These are phyloP conservation scores for Fusarium staphyleae DNA, from an alignment of 2,329 filamentous ascomycete species.

Conservation along the genomic window DNA sequence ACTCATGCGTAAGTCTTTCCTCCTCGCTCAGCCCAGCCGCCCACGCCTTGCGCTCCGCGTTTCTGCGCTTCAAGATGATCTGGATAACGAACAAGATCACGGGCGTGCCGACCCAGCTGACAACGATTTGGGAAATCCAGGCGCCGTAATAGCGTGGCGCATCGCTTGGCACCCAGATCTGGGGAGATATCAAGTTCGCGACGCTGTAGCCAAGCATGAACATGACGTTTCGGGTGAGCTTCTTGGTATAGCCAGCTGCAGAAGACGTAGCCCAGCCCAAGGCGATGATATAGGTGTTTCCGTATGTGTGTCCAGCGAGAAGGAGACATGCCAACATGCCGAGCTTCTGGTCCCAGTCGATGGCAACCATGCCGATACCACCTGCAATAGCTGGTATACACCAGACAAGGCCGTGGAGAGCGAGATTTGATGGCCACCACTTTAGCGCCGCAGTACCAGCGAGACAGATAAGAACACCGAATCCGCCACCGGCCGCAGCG, in stretches of 20 bases:
- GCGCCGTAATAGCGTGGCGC: slow-evolving; percentile 40
- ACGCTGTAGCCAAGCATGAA: slow-evolving; percentile 49
- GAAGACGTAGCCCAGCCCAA: slow-evolving; percentile 48
- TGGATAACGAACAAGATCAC: slow-evolving; percentile 45
- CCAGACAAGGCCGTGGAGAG: slow-evolving; percentile 42
- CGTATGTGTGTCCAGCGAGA: slow-evolving; percentile 47
- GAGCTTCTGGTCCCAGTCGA: slow-evolving; percentile 37
- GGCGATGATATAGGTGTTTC: slow-evolving; percentile 39
- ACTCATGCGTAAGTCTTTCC: slow-evolving; percentile 37
- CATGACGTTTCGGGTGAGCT: slow-evolving; percentile 51
- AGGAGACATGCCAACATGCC: slow-evolving; percentile 38
- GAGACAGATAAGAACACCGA: slow-evolving; percentile 45
- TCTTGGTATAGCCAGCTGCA: slow-evolving; percentile 51
- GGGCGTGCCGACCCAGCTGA: slow-evolving; percentile 48
- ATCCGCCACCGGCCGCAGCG: slow-evolving; percentile 47
- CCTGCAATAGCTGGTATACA: slow-evolving; percentile 39
- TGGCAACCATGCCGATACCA: slow-evolving; percentile 42
- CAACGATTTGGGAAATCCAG: slow-evolving; percentile 37
- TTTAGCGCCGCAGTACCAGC: slow-evolving; percentile 43
- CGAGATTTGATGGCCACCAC: slow-evolving; percentile 43
- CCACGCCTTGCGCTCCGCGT: slow-evolving; percentile 39
- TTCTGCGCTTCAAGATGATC: slow-evolving; percentile 43
- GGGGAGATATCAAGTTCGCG: slow-evolving; percentile 48
- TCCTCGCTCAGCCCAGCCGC: slow-evolving; percentile 10
- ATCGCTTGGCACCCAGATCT: slow-evolving; percentile 45